A percentile compares a stretch with the other conserved stretches of the same genome.
These are phyloP conservation scores for Marchantia paleacea DNA, from an alignment of 225 moss, liverwort and hornwort genomes.

Conservation along the genomic window DNA sequence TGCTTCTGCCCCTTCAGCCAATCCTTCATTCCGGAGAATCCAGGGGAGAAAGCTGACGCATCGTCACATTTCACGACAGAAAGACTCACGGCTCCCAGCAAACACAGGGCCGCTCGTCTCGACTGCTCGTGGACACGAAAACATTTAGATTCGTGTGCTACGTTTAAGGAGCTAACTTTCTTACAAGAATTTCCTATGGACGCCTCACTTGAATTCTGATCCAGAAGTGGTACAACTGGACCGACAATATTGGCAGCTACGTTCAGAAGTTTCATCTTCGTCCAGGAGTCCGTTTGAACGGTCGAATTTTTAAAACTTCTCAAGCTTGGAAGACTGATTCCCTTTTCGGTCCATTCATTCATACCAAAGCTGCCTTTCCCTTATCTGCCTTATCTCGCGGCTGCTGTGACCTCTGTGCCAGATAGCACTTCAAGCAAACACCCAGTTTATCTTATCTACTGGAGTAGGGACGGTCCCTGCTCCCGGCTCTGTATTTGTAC, in stretches of 20 bases:
- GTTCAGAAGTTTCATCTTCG: neutral
- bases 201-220: neutral
- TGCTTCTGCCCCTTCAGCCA: conserved; percentile 84
- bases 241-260: neutral
- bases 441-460: too few species aligned
- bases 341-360: neutral
- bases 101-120: conserved; percentile 18
- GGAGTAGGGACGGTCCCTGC: too few species aligned
- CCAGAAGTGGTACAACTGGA: neutral
- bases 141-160: neutral
- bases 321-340: neutral
- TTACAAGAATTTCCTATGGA: neutral
- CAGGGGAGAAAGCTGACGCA: conserved; percentile 25
- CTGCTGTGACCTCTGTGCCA: too few species aligned
- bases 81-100: conserved; percentile 17
- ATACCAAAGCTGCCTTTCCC: neutral
- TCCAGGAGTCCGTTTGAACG: neutral
- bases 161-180: too few species aligned
- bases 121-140: neutral
- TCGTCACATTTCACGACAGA: conserved; percentile 10
- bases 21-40: conserved; percentile 61
- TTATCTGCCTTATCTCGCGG: neutral
- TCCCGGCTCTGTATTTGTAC: too few species aligned
- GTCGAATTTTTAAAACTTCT: neutral
- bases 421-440: too few species aligned